Conservation (phyloP, 2,329 filamentous ascomycete species). For the Daldinia sp. region DNA sequence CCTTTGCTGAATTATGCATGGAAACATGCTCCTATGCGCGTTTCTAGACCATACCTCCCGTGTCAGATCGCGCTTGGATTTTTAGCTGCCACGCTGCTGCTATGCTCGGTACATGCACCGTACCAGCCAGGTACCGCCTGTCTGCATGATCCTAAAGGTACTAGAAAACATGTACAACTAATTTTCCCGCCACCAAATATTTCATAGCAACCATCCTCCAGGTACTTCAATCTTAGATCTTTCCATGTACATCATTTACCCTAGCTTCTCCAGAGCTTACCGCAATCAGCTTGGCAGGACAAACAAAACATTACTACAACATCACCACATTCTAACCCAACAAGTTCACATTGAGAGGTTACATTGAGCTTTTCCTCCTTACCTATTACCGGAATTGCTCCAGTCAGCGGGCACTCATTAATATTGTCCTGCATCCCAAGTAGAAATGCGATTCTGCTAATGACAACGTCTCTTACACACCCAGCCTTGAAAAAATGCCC, state of each 20-base stretch:
- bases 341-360: constrained; percentile 9
- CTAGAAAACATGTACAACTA: constrained; percentile 10
- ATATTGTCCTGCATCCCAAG: constrained; percentile 27
- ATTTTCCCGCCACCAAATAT: constrained; percentile 23
- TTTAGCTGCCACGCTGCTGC: constrained; percentile 1
- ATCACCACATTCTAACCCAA: background rate
- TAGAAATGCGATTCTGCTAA: constrained; percentile 48
- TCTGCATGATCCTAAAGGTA: background rate
- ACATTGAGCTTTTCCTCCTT: constrained; percentile 16
- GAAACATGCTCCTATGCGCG: constrained; percentile 2
- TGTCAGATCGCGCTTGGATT: constrained; percentile 37
- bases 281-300: constrained; percentile 31
- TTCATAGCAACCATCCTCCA: background rate
- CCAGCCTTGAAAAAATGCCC: constrained; percentile 71
- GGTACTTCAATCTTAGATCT: constrained; percentile 10
- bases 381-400: background rate
- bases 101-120: background rate
- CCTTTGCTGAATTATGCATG: constrained; percentile 6
- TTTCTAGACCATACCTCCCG: constrained; percentile 7
- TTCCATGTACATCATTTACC: constrained; percentile 4
- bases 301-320: constrained; percentile 16
- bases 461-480: constrained; percentile 36
- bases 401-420: background rate
- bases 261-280: constrained; percentile 22
- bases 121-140: background rate